These are phyloP conservation scores for Trichoderma erinaceum DNA, from an alignment of 495 filamentous ascomycete species.

Conservation along the genomic window DNA sequence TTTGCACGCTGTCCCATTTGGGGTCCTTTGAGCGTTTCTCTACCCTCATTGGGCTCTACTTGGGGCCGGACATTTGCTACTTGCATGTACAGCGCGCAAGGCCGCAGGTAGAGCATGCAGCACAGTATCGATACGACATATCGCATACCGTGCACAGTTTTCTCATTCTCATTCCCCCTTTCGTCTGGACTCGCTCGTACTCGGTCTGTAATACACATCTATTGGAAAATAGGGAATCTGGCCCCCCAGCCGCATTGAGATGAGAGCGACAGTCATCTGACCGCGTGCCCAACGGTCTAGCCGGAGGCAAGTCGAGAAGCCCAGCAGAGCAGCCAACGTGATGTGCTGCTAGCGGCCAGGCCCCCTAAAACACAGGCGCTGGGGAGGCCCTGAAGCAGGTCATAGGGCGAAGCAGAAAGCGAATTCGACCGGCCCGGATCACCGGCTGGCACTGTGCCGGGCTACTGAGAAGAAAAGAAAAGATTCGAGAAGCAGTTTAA, in stretches of 20 bases:
- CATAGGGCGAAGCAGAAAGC: too few species aligned
- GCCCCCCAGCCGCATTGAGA: neutral
- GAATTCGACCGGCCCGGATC: neutral
- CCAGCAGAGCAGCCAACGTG: neutral
- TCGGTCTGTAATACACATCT: neutral
- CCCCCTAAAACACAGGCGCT: neutral
- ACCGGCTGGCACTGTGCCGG: neutral
- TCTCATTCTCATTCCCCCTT: slow-evolving; percentile 4
- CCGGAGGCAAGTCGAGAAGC: neutral
- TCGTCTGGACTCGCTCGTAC: neutral
- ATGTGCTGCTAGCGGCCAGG: slow-evolving; percentile 1
- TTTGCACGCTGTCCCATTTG: neutral
- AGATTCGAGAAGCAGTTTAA: slow-evolving; percentile 7
- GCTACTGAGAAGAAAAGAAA: neutral
- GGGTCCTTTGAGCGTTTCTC: neutral
- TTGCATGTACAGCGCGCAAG: too few species aligned
- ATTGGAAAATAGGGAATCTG: neutral
- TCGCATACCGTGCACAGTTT: neutral
- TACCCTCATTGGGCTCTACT: neutral
- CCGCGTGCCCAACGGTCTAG: slow-evolving; percentile 5
- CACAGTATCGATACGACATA: neutral
- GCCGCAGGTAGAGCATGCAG: neutral
- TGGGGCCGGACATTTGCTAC: neutral
- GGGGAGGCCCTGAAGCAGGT: neutral
- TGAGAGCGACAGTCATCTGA: slow-evolving; percentile 3